Evolutionary conservation across 768 basidiomycete species (phyloP).

Genomic region (Rhodosporidiobolus odoratus): DNA sequence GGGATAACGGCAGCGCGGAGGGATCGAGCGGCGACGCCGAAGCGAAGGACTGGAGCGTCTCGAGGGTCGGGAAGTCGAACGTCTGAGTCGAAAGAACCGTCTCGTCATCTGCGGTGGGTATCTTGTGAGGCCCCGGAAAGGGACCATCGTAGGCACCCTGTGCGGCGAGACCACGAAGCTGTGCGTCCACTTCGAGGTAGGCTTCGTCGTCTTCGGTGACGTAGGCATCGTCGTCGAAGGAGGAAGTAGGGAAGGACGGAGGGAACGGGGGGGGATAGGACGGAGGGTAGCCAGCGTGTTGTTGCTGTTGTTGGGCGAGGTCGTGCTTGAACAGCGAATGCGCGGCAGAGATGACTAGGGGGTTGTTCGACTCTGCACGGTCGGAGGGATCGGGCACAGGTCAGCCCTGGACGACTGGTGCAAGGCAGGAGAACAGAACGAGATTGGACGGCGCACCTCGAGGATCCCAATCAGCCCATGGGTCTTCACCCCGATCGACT

Average conservation of each 20-base stretch:
- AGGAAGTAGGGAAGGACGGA: too few relatives aligned
- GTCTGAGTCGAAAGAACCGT: neutral
- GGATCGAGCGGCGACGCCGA: constrained; percentile 15
- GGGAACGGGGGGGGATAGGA: neutral
- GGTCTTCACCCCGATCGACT: neutral
- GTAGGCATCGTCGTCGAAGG: neutral
- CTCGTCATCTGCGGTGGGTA: too few relatives aligned
- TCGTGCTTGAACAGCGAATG: neutral
- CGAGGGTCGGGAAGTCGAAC: neutral
- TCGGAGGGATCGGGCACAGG: neutral
- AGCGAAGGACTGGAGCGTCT: constrained; percentile 3
- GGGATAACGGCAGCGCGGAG: constrained; percentile 15
- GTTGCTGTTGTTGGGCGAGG: neutral
- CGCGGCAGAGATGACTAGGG: neutral
- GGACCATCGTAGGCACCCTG: too few relatives aligned
- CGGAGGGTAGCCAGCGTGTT: neutral
- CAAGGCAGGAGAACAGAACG: neutral
- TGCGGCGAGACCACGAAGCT: neutral
- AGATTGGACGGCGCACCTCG: neutral
- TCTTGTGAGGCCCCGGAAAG: too few relatives aligned
- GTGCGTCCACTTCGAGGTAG: neutral
- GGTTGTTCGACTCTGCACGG: constrained; percentile 3
- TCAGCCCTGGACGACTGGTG: neutral
- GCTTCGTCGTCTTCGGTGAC: neutral
- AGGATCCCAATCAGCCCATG: neutral